A percentile compares a stretch with the other conserved stretches of the same genome.
phyloP scores from a whole-genome alignment of 2,329 filamentous ascomycete species.

The Nemania abortiva region DNA sequence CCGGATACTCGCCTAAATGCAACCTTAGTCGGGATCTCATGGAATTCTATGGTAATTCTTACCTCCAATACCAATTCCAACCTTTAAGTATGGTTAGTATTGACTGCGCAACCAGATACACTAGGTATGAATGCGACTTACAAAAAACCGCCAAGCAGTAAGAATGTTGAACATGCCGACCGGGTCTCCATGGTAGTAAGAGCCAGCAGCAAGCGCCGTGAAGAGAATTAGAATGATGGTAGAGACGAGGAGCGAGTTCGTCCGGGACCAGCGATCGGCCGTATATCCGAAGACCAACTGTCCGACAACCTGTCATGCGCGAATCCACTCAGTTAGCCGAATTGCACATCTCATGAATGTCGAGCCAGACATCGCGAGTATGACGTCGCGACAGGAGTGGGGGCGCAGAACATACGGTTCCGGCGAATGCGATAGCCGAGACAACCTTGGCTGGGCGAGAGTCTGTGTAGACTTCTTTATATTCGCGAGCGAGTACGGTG shows the following conservation, averaged over 20 bases:
- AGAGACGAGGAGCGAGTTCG: conserved; percentile 82
- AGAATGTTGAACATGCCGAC: conserved; percentile 81
- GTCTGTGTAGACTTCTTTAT: conserved; percentile 74
- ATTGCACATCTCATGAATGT: not conserved
- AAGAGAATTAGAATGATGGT: conserved; percentile 89
- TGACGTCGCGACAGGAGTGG: not conserved
- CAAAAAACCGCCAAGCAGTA: conserved; percentile 86
- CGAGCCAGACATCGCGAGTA: not conserved
- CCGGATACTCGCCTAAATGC: conserved; percentile 75
- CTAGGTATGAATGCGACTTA: conserved; percentile 53
- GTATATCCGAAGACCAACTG: conserved; percentile 85
- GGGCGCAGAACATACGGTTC: conserved; percentile 63
- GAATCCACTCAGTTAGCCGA: conserved; percentile 16
- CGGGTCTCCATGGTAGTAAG: conserved; percentile 77
- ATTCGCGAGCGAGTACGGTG: conserved; percentile 78
- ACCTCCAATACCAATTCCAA: conserved; percentile 82
- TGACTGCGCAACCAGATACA: conserved; percentile 1
- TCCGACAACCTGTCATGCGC: conserved; percentile 69
- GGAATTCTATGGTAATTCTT: conserved; percentile 45
- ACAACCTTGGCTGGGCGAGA: conserved; percentile 81
- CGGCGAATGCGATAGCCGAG: conserved; percentile 84
- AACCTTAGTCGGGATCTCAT: conserved; percentile 30
- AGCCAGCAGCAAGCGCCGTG: conserved; percentile 80
- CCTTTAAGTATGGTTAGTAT: conserved; percentile 47
- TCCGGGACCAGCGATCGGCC: conserved; percentile 86